Evolutionary conservation across 257 asterid species (phyloP).

Genomic region (Lavandula angustifolia): DNA sequence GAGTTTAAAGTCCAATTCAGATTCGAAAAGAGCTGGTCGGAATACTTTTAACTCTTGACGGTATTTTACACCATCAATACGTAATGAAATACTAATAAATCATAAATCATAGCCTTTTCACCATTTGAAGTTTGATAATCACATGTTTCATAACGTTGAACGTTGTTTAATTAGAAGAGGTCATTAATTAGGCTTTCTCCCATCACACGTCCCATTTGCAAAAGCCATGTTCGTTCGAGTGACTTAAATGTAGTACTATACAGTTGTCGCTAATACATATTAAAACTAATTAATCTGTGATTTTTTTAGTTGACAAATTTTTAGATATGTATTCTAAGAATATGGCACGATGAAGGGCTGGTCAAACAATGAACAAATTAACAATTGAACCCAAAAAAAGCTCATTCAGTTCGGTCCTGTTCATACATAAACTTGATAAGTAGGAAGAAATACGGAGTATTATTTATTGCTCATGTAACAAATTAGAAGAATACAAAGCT

Average conservation of each 20-base stretch:
- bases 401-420: no score
- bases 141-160: conserved; percentile 40
- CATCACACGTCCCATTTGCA: conserved; percentile 29
- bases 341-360: no score
- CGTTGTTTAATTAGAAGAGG: conserved; percentile 17
- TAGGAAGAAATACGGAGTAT: no score
- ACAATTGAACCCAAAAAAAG: no score
- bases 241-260: not conserved
- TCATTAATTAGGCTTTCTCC: conserved; percentile 30
- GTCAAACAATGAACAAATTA: no score
- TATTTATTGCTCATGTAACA: not conserved
- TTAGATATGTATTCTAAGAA: no score
- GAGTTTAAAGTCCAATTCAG: conserved; percentile 32
- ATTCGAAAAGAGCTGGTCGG: not conserved
- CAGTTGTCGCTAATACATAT: no score
- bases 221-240: conserved; percentile 4
- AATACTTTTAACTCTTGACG: not conserved
- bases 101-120: not conserved
- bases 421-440: no score
- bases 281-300: no score
- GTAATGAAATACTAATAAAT: no score
- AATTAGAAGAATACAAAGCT: not conserved
- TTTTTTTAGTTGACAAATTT: no score
- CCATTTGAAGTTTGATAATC: conserved; percentile 31
- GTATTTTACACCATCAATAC: not conserved